Base-by-base conservation (phyloP, 371 early-diverging fungal species). In the Funneliformis caledonium region DNA sequence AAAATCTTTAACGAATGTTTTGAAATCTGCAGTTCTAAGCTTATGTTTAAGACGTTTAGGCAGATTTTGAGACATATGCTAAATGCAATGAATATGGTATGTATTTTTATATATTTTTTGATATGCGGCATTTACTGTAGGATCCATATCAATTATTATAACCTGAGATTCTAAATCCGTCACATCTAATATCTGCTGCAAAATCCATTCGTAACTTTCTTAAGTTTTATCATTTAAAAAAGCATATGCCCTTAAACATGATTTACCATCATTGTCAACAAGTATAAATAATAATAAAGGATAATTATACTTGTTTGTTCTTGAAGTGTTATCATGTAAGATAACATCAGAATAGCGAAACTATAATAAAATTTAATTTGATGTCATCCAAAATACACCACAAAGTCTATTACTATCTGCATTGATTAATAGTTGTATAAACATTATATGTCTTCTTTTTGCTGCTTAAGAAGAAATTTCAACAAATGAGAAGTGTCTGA, bases 201-300 rank as follows among this genome's bases (percentile, higher is more conserved):
- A 72, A 31, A 72, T 22, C 22, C 72, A 72, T 8, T 72, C 22
- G 48, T 48, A 72, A 50, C 72, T 72, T 47, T 72, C 26, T 9
- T 48, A 8, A 2, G 8, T 72, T 26, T 72, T 0, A 50, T 72
- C 52, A 72, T 72, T 48, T 12, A 64, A 31, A 31, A 64, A 64
- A 0, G 6, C 11, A 1, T 64, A n/a, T 64, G 0, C 5, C 0
- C 2, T 19, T 22, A 72, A 8, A 26, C 14, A 1, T 2, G 50
- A 72, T 50, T 26, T 45, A n/a, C 26, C 4, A 50, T 72, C 16
- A 72, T 45, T n/a, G 31, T 72, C 0, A 14, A 72, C 50, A 50
- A 47, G 22, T 4, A 72, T 50, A 22, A 43, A 72, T 0, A 72
- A 16, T 48, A 8, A 16, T 48, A 72, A 50, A 5, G 72, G 31